Evolutionary conservation across 352 stramenopile species (phyloP), one percentile per base, ranked within the genome.

Genomic region (Phytophthora agathidicida): DNA sequence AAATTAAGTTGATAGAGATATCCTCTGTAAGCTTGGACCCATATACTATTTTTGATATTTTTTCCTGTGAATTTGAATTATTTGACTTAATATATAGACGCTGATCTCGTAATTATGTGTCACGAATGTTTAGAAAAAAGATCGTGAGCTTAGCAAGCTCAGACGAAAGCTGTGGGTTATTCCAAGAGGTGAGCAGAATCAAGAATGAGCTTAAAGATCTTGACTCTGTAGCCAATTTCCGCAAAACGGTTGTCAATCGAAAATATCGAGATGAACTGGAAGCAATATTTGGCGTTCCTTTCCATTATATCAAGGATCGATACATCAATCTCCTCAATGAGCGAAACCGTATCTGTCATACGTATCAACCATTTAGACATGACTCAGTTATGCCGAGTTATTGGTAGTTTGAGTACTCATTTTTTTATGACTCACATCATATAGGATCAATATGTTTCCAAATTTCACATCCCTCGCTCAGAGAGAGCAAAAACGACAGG

Each of bases 391-490:
- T 46, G 47, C 33, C 28, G 13, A 52, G 30, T 6, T 39, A 30
- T 1, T 52, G 44, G 44, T 41, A 52, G n/a, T n/a, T n/a, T n/a
- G 23, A 2, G 7, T 7, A 31, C 17, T 7, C 31, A 20, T 39
- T 30, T 30, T 36, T 44, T 54, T 35, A 54, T 44, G 20, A 19
- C 10, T 41, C 42, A 28, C 30, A 30, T 41, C 28, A 51, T 44
- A 45, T 35, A 14, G 13, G 24, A 30, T 44, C 11, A 37, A 30
- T 19, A 70, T 70, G 60, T 70, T 57, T 22, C 52, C 60, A 9
- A 49, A 26, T 19, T 70, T 65, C 11, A 70, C 60, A 27, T 37
- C 42, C 13, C 35, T 53, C 17, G 35, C 39, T 9, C 37, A n/a
- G n/a, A n/a, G n/a, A n/a, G n/a, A n/a, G n/a, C n/a, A n/a, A n/a